Evolutionary conservation across 257 asterid genomes (phyloP), one percentile per base, ranked within the genome.

Genomic region (Solanum pennellii): DNA sequence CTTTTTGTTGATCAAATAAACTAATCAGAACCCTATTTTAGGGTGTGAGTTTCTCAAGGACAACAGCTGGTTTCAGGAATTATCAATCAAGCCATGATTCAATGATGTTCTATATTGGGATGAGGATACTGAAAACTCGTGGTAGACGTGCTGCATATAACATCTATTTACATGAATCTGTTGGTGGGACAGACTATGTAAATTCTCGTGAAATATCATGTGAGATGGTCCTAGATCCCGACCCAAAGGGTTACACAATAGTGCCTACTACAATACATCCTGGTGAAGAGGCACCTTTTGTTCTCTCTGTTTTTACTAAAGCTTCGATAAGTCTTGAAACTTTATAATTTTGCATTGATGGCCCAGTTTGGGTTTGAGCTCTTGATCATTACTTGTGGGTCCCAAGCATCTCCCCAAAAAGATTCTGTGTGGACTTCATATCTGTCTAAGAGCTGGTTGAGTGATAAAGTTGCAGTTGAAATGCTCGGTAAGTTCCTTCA

Each of bases 11-110:
- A 68, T 77, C 56, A 85, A 56, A 44, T 85, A 59, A 45, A 31
- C 87, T 84, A 65, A 86, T 83, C 89, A 65, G 42, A 1, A 88
- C 45, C 27, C 49, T 56, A 7, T 90, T 13, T 27, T 86, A 97
- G 99, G 99, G 99, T 5, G 99, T 97, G 92, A 95, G 99, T 95
- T 97, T 97, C 93, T 96, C 99, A n/a, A 95, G 99, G 92, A 97
- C 98, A 23, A 91, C 99, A 27, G 94, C 99, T 33, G 99, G 99
- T 86, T 96, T 97, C 91, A 89, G 98, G 92, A 97, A 97, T 86
- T 97, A 95, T 65, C 99, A 97, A 69, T 97, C 99, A 6, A 97
- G 99, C 91, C 99, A 96, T 44, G 99, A 95, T 87, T 93, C 95
- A 9, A 91, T 95, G 96, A 96, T 96, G 99, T 97, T 97, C 89